Conservation (phyloP, 805 yeast species). For the Candida cerambycidarum region DNA sequence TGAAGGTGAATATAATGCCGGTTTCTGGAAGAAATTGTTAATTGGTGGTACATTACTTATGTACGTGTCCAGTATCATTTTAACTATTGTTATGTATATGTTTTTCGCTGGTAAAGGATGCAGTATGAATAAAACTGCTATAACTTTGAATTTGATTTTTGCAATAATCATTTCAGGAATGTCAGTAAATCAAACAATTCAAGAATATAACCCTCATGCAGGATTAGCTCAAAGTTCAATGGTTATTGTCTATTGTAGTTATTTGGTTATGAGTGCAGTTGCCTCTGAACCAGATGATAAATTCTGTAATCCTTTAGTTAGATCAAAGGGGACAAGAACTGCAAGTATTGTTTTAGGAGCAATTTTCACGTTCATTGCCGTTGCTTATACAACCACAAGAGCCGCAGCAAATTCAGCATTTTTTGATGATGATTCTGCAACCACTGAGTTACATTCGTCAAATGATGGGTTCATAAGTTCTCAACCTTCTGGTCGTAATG, state of each 20-base stretch:
- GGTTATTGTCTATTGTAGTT: slow-evolving; percentile 93
- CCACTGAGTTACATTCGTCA: slow-evolving; percentile 31
- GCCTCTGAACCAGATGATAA: slow-evolving; percentile 96
- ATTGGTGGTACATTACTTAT: slow-evolving; percentile 84
- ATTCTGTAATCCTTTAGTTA: slow-evolving; percentile 85
- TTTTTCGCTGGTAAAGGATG: slow-evolving; percentile 83
- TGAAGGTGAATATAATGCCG: slow-evolving; percentile 47
- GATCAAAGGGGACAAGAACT: slow-evolving; percentile 88
- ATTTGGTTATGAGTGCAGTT: slow-evolving; percentile 87
- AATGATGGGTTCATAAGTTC: slow-evolving; percentile 44
- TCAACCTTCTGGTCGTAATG: slow-evolving; percentile 58
- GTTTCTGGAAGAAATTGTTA: slow-evolving; percentile 76
- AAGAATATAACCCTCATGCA: slow-evolving; percentile 90
- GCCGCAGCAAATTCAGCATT: slow-evolving; percentile 74
- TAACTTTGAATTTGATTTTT: slow-evolving; percentile 69
- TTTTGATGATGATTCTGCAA: slow-evolving; percentile 28
- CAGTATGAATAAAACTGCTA: slow-evolving; percentile 85
- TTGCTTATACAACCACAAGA: slow-evolving; percentile 95
- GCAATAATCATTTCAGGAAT: slow-evolving; percentile 62
- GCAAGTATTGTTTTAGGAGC: slow-evolving; percentile 88
- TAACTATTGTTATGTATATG: slow-evolving; percentile 78
- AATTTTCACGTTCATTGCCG: slow-evolving; percentile 87
- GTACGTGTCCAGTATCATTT: slow-evolving; percentile 71
- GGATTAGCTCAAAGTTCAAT: slow-evolving; percentile 96
- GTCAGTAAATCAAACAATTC: slow-evolving; percentile 79